Percentiles rank a stretch among this genome's conserved stretches.
phyloP scores from a whole-genome alignment of 805 yeast species.

The Trichomonascus vanleenenianus region DNA sequence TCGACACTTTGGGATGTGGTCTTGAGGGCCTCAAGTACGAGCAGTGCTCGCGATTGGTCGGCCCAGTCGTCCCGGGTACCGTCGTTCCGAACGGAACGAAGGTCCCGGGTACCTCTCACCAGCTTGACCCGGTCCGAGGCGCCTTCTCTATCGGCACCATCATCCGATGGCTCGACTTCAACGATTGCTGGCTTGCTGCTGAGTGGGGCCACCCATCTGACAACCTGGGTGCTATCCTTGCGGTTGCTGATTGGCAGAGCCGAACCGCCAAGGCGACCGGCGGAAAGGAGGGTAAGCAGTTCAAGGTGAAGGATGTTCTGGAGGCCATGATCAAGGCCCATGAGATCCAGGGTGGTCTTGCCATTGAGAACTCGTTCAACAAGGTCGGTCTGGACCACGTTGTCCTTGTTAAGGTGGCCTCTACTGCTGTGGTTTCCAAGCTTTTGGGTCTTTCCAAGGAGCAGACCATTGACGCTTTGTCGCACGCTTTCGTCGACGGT shows the following conservation, averaged over 20 bases:
- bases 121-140: conserved; percentile 49
- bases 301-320: conserved; percentile 43
- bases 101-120: conserved; percentile 44
- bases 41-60: conserved; percentile 41
- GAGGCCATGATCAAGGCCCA: conserved; percentile 57
- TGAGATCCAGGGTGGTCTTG: conserved; percentile 53
- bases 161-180: conserved; percentile 55
- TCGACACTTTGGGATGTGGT: conserved; percentile 56
- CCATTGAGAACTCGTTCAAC: conserved; percentile 54
- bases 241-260: conserved; percentile 50
- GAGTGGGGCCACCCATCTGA: conserved; percentile 66
- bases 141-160: conserved; percentile 51
- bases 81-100: conserved; percentile 48
- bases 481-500: conserved; percentile 58
- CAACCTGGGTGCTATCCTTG: conserved; percentile 50
- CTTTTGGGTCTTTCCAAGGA: conserved; percentile 43
- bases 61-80: conserved; percentile 53
- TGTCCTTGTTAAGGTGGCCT: conserved; percentile 49
- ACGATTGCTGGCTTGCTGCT: conserved; percentile 62
- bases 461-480: conserved; percentile 47
- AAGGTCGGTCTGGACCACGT: conserved; percentile 55
- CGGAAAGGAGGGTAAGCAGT: conserved; percentile 34
- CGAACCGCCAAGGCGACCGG: conserved; percentile 36
- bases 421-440: conserved; percentile 51
- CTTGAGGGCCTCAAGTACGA: conserved; percentile 48